Evolutionary conservation across 495 filamentous ascomycete species (phyloP).

Genomic region (Clavariopsis aquatica): DNA sequence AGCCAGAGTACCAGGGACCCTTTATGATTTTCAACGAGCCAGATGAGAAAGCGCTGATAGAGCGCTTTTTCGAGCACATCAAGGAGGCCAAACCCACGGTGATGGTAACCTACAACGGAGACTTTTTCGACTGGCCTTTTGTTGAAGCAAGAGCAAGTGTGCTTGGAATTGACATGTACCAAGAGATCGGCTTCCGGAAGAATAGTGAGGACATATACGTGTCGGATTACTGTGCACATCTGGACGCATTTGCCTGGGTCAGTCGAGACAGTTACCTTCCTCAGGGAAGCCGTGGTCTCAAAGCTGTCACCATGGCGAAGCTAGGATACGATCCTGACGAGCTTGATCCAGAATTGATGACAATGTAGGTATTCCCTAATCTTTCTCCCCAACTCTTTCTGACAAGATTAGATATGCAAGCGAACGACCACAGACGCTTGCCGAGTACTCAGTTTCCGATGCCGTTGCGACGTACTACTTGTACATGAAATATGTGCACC

Average conservation of each 20-base stretch:
- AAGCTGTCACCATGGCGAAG: conserved; percentile 96
- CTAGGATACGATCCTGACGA: conserved; percentile 98
- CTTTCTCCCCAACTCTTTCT: background rate
- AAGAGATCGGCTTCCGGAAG: conserved; percentile 93
- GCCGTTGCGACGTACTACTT: conserved; percentile 98
- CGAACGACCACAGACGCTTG: conserved; percentile 88
- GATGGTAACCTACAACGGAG: conserved; percentile 99
- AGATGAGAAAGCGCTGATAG: conserved; percentile 81
- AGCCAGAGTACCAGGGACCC: conserved; percentile 88
- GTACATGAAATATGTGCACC: conserved; percentile 99
- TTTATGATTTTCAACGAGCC: conserved; percentile 99
- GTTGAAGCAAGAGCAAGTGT: conserved; percentile 91
- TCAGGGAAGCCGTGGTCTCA: conserved; percentile 94
- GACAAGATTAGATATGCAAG: conserved; percentile 62
- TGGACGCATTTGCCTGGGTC: conserved; percentile 99
- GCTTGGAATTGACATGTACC: conserved; percentile 98
- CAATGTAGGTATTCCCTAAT: conserved; percentile 48
- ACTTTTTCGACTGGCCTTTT: conserved; percentile 99
- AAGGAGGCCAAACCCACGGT: conserved; percentile 94
- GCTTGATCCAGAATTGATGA: conserved; percentile 97
- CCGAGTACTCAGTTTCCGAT: conserved; percentile 98
- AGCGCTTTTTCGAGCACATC: conserved; percentile 93
- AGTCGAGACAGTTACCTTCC: conserved; percentile 98
- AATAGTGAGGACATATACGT: conserved; percentile 95
- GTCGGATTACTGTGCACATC: conserved; percentile 91